phyloP scores from a whole-genome alignment of 2,329 filamentous ascomycete species.

The Alternaria sp. region DNA sequence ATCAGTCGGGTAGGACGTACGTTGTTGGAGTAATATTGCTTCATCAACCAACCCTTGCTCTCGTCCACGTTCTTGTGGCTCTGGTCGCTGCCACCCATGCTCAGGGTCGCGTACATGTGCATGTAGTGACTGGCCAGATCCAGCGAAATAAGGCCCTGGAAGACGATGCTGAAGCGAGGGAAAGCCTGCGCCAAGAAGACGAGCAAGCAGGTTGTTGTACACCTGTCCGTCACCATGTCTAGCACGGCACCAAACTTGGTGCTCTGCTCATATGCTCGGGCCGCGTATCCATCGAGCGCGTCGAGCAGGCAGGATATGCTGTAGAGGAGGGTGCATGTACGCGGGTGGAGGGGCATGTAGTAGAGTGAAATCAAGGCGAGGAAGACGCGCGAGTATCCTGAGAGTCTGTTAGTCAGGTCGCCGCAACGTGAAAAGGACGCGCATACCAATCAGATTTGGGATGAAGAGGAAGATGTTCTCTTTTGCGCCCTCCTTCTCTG shows the following conservation, averaged over 20 bases:
- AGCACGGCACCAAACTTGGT: conserved; percentile 96
- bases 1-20: conserved; percentile 60
- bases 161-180: conserved; percentile 91
- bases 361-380: conserved; percentile 88
- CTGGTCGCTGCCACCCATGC: conserved; percentile 79
- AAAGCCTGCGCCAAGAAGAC: conserved; percentile 96
- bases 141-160: conserved; percentile 90
- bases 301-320: conserved; percentile 94
- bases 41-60: conserved; percentile 86
- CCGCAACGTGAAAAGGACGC: background rate
- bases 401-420: conserved; percentile 19
- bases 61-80: conserved; percentile 96
- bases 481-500: conserved; percentile 42
- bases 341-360: conserved; percentile 99
- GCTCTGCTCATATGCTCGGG: conserved; percentile 84
- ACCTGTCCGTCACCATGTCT: conserved; percentile 99
- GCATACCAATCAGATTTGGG: conserved; percentile 62
- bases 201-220: conserved; percentile 92
- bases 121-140: conserved; percentile 98
- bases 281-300: conserved; percentile 93
- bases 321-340: conserved; percentile 91
- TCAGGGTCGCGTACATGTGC: conserved; percentile 97
- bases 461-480: conserved; percentile 66
- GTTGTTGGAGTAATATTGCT: conserved; percentile 97
- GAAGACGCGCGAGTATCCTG: conserved; percentile 61